Conservation (phyloP, 345 rosid genomes). For the Carallia brachiata region DNA sequence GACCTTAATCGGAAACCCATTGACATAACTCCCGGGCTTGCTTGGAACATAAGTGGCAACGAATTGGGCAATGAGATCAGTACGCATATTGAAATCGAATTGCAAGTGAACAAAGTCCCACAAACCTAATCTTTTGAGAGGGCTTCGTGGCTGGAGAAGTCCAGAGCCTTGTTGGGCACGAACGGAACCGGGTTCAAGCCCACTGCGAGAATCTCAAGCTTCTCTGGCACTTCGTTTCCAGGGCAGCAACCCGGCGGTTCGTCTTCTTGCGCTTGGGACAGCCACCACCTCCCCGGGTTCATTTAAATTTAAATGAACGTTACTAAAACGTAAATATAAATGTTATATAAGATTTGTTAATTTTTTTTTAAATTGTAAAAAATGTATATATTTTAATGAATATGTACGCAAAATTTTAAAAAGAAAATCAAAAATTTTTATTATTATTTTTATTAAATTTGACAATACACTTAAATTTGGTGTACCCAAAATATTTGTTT, state of each 20-base stretch:
- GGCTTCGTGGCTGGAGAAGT: constrained; percentile 54
- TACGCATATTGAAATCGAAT: constrained; percentile 48
- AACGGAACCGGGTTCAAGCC: constrained; percentile 65
- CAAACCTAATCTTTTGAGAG: constrained; percentile 62
- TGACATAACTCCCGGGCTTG: constrained; percentile 55
- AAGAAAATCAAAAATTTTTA: too few relatives aligned
- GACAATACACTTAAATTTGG: too few relatives aligned
- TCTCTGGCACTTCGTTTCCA: constrained; percentile 43
- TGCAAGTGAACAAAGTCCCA: constrained; percentile 85
- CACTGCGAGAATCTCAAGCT: constrained; percentile 44
- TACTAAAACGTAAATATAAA: too few relatives aligned
- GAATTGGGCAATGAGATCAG: constrained; percentile 56
- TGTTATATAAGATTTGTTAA: neutral
- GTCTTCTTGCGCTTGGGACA: constrained; percentile 7
- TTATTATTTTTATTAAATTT: too few relatives aligned
- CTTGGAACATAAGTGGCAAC: constrained; percentile 46
- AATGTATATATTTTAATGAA: too few relatives aligned
- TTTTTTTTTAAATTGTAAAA: too few relatives aligned
- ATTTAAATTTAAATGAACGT: too few relatives aligned
- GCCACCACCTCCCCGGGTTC: constrained; percentile 5
- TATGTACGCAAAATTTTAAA: too few relatives aligned
- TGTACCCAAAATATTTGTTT: too few relatives aligned
- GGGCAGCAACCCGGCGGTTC: neutral
- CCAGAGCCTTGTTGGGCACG: constrained; percentile 49
- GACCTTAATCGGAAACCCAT: constrained; percentile 48